Base-by-base conservation (phyloP, 768 basidiomycete genomes). In the Filobasidium floriforme region DNA sequence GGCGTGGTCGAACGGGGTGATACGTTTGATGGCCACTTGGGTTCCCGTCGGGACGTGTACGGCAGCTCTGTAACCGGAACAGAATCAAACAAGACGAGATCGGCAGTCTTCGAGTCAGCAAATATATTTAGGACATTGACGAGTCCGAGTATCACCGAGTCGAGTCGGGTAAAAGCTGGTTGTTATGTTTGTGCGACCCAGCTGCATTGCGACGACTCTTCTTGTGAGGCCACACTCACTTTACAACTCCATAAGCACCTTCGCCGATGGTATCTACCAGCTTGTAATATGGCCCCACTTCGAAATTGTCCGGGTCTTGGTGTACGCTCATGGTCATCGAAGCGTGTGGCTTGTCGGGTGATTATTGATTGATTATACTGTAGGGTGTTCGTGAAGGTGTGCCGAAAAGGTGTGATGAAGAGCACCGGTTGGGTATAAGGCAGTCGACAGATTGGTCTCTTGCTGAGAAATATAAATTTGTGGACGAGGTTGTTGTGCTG, bases 1-100 rank as follows among this genome's bases (percentile, higher is more conserved):
- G 66, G 91, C 87, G 75, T 93, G 92, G 77, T 94, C 92, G 72
- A 94, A 96, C 6, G 92, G 92, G 0, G 89, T 87, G 80, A 96
- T 92, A 81, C 90, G 90, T 83, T 96, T 96, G 83, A 96, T 92
- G 63, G 93, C 93, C 68, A 98, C 94, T 79, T 91, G 91, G 66
- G 90, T 88, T 61, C 87, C 86, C 61, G 89, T 89, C 1, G 90
- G 87, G 68, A 85, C 78, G 76, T 98, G 92, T 2, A 92, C 81
- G 5, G 93, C 93, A 26, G 92, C 93, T 79, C 73, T 76, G 32
- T 1, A 10, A 28, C 49, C n/a, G n/a, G n/a, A n/a, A n/a, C n/a
- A n/a, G n/a, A n/a, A n/a, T n/a, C n/a, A n/a, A n/a, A 41, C 46
- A 6, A 49, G 14, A 12, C 46, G 12, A 49, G 55, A 9, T 24